phyloP scores from a whole-genome alignment of 441 rosid genomes.

The Gossypium davidsonii region DNA sequence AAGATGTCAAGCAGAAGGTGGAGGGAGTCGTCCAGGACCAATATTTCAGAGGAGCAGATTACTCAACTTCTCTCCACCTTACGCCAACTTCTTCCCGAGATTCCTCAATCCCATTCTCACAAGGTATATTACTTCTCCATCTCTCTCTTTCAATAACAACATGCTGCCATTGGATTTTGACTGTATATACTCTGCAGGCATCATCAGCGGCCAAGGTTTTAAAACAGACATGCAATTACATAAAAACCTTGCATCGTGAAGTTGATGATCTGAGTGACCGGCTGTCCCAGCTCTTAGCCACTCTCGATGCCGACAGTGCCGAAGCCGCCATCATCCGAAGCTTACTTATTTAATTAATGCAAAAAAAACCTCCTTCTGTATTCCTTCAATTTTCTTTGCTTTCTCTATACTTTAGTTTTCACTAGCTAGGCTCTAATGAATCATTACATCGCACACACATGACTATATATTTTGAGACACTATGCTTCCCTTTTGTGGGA shows the following conservation, averaged over 20 bases:
- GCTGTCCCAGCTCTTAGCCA: constrained; percentile 70
- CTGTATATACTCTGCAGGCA: constrained; percentile 32
- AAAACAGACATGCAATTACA: constrained; percentile 85
- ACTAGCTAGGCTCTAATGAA: neutral
- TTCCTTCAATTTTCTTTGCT: neutral
- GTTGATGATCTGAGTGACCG: constrained; percentile 80
- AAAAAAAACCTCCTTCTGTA: too few relatives aligned
- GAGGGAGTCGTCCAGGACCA: constrained; percentile 51
- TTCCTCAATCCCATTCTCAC: constrained; percentile 63
- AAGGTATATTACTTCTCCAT: constrained; percentile 37
- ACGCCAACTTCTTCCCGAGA: constrained; percentile 82
- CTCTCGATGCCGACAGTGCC: constrained; percentile 68
- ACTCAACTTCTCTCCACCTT: constrained; percentile 71
- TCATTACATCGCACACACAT: constrained; percentile 26
- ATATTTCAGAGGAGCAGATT: constrained; percentile 80
- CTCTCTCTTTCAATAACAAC: neutral
- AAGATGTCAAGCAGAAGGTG: constrained; percentile 79
- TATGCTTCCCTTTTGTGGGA: constrained; percentile 15
- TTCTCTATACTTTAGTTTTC: neutral
- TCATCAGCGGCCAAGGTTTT: constrained; percentile 84
- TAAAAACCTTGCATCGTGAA: constrained; percentile 66
- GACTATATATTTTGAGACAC: constrained; percentile 17
- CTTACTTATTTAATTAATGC: constrained; percentile 39
- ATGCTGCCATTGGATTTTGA: neutral
- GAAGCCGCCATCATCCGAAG: constrained; percentile 85